These are phyloP conservation scores for Achaetomiella virescens DNA, from an alignment of 495 filamentous ascomycete genomes.

Conservation along the genomic window DNA sequence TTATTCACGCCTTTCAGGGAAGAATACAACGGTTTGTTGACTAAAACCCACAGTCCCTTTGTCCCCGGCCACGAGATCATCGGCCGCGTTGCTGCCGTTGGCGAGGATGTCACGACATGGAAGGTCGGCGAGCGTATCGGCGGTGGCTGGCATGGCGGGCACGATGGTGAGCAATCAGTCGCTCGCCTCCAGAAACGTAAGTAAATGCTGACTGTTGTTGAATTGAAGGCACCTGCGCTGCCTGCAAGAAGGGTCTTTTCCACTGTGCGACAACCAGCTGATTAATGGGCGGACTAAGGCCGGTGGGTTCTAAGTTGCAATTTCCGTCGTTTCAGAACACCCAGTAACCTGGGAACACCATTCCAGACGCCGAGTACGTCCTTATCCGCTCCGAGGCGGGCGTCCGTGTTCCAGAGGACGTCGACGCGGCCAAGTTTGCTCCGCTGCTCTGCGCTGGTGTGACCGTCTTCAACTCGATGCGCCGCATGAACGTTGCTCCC, in stretches of 20 bases:
- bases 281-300: constrained; percentile 49
- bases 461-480: constrained; percentile 66
- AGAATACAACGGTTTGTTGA: not conserved
- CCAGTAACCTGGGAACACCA: not conserved
- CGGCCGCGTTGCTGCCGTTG: constrained; percentile 41
- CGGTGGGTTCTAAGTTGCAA: constrained; percentile 40
- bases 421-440: constrained; percentile 54
- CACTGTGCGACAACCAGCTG: constrained; percentile 46
- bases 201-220: constrained; percentile 27
- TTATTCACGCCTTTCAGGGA: no score
- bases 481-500: constrained; percentile 50
- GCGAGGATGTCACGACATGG: constrained; percentile 54
- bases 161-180: constrained; percentile 22
- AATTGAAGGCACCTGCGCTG: constrained; percentile 34
- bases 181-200: not conserved
- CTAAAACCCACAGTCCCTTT: constrained; percentile 23
- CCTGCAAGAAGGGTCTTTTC: constrained; percentile 44
- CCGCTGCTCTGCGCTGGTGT: constrained; percentile 68
- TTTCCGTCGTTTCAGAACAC: not conserved
- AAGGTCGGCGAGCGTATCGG: constrained; percentile 42
- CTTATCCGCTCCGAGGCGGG: constrained; percentile 56
- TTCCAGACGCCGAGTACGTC: constrained; percentile 54
- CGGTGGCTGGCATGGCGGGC: constrained; percentile 30
- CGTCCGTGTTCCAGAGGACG: constrained; percentile 52
- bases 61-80: constrained; percentile 49